These are phyloP conservation scores for Striga asiatica DNA, from an alignment of 257 asterid species.

Conservation along the genomic window DNA sequence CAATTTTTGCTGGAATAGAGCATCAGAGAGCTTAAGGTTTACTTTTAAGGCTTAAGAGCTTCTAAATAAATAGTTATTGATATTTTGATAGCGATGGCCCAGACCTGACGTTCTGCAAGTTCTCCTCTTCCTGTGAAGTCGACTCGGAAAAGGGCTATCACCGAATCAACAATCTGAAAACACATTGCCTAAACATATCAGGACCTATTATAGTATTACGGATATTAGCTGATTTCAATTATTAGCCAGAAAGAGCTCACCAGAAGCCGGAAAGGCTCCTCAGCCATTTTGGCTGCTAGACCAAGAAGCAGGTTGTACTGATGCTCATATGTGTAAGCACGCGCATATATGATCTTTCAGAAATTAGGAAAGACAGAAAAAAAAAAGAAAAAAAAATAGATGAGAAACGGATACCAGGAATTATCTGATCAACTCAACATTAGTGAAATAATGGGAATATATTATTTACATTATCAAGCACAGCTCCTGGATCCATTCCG, in stretches of 20 bases:
- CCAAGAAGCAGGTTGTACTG: constrained; percentile 95
- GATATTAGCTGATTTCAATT: constrained; percentile 1
- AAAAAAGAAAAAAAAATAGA: too few relatives aligned
- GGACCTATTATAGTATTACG: too few relatives aligned
- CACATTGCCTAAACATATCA: constrained; percentile 13
- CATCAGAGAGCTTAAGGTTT: constrained; percentile 7
- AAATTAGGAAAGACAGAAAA: too few relatives aligned
- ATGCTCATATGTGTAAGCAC: constrained; percentile 98
- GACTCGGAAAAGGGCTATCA: constrained; percentile 91
- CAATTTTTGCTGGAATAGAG: constrained; percentile 72
- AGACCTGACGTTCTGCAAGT: constrained; percentile 95
- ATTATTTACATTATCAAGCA: constrained; percentile 52
- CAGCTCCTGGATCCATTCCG: constrained; percentile 70
- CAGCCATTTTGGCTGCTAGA: constrained; percentile 99
- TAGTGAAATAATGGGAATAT: too few relatives aligned
- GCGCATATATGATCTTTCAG: constrained; percentile 83
- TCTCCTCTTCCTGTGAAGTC: constrained; percentile 99
- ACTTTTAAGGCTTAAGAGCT: constrained; percentile 3
- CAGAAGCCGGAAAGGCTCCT: constrained; percentile 96
- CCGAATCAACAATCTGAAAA: constrained; percentile 86
- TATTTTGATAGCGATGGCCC: background rate
- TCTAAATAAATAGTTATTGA: background rate
- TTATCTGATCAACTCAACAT: background rate
- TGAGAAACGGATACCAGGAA: constrained; percentile 10
- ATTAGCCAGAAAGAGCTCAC: constrained; percentile 25